A percentile compares a stretch with the other conserved stretches of the same genome.
These are phyloP conservation scores for Lasiodiplodia theobromae DNA, from an alignment of 2,329 filamentous ascomycete genomes.

Conservation along the genomic window DNA sequence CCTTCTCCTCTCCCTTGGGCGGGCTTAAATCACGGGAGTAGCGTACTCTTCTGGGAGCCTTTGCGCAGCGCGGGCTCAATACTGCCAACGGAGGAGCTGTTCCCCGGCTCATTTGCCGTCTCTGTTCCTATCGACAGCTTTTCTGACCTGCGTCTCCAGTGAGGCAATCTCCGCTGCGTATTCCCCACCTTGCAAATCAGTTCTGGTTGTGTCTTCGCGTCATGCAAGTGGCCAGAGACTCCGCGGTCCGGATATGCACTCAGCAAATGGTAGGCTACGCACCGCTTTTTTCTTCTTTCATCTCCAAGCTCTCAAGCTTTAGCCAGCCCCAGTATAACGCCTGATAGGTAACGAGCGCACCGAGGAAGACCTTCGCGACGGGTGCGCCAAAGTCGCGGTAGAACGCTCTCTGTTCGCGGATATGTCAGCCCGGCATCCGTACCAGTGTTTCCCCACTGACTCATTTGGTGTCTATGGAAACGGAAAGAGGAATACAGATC, in stretches of 20 bases:
- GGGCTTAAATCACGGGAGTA: not conserved
- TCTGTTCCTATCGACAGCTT: not conserved
- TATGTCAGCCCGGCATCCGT: not conserved
- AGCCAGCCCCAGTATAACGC: constrained; percentile 77
- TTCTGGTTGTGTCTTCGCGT: not conserved
- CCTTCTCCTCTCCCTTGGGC: not conserved
- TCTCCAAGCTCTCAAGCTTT: constrained; percentile 76
- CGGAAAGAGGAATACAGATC: not conserved
- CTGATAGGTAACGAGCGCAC: constrained; percentile 81
- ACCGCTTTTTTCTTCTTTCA: constrained; percentile 66
- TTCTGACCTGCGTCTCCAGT: constrained; percentile 19
- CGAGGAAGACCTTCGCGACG: constrained; percentile 74
- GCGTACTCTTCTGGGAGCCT: not conserved
- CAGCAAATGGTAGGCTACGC: constrained; percentile 14
- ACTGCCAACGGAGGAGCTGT: not conserved
- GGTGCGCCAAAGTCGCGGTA: constrained; percentile 79
- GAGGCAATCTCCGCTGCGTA: constrained; percentile 23
- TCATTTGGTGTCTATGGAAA: not conserved
- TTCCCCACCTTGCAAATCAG: constrained; percentile 8
- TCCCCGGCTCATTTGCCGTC: not conserved
- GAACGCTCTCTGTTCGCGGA: constrained; percentile 64
- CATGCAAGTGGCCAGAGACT: not conserved
- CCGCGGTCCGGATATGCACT: not conserved
- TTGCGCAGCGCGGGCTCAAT: not conserved
- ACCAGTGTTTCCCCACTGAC: not conserved